Base-by-base conservation (phyloP, 768 basidiomycete genomes). In the Botryobasidium botryosum region DNA sequence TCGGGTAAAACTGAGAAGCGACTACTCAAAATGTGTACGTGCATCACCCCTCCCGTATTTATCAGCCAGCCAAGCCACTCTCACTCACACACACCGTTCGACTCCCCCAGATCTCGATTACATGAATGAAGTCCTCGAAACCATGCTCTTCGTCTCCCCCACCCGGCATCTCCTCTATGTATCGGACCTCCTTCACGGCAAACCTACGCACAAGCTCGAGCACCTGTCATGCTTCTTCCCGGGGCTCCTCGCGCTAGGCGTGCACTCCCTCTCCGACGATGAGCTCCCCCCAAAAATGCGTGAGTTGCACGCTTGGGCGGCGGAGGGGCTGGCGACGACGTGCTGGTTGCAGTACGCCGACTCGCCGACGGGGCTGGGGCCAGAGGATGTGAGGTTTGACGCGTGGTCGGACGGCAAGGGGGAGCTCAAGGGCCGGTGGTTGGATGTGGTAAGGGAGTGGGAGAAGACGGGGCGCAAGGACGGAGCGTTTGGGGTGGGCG, bases 141-240 rank as follows among this genome's bases (percentile, higher is more conserved):
- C 74, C 43, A 64, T 85, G 13, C 60, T 83, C n/a, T 81, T 72
- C 57, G 52, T 83, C 39, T 73, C 79, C 4, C 72, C 77, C 3
- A 68, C 65, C 2, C 72, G 81, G 15, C 61, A 71, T 25, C 64
- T 85, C 4, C 66, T 83, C 32, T 84, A 81, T 47, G 74, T 78
- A 7, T 79, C 78, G 6, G 77, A 78, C 53, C 62, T 62, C 15
- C 49, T 32, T 4, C 42, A 24, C 10, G 17, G 48, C 15, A 51
- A 46, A 65, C 70, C 20, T 15, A 35, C 35, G 3, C 37, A 44
- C 31, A 53, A 56, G 18, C 72, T 82, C 44, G 81, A 84, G 50
- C 81, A 85, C 53, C 61, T 85, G 23, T 74, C 80, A 8, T 83
- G 81, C 59, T 85, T 83, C 62, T 66, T 81, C 39, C 79, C 80